phyloP scores from a whole-genome alignment of 371 early-diverging fungal species.

The Synchytrium microbalum region DNA sequence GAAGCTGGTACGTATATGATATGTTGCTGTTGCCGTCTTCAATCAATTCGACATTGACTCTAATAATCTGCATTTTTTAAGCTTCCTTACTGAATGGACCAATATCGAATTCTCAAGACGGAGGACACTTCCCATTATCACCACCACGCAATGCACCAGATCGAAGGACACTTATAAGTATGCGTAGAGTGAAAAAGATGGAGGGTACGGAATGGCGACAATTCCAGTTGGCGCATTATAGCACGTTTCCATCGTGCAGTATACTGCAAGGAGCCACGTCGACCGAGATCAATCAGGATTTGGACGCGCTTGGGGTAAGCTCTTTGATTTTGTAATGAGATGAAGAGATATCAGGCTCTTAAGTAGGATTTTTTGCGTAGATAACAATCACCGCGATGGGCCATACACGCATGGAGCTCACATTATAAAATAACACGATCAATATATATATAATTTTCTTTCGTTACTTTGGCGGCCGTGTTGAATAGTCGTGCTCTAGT shows the following conservation, averaged over 20 bases:
- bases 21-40: not conserved
- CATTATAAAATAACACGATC: too few species aligned
- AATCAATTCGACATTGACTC: not conserved
- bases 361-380: too few species aligned
- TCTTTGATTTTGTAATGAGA: too few species aligned
- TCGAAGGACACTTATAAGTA: not conserved
- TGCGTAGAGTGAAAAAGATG: not conserved
- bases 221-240: not conserved
- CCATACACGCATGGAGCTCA: too few species aligned
- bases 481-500: too few species aligned
- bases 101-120: not conserved
- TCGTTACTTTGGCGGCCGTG: too few species aligned
- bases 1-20: conserved; percentile 1
- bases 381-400: too few species aligned
- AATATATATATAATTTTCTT: too few species aligned
- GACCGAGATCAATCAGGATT: not conserved
- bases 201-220: not conserved
- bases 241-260: not conserved
- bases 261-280: not conserved
- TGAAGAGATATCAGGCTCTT: too few species aligned
- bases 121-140: not conserved
- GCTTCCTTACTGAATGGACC: not conserved
- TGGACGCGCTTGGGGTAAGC: not conserved
- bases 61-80: not conserved
- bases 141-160: not conserved